phyloP scores from a whole-genome alignment of 306 rosid genomes.

The Hippophae gyantsensis region DNA sequence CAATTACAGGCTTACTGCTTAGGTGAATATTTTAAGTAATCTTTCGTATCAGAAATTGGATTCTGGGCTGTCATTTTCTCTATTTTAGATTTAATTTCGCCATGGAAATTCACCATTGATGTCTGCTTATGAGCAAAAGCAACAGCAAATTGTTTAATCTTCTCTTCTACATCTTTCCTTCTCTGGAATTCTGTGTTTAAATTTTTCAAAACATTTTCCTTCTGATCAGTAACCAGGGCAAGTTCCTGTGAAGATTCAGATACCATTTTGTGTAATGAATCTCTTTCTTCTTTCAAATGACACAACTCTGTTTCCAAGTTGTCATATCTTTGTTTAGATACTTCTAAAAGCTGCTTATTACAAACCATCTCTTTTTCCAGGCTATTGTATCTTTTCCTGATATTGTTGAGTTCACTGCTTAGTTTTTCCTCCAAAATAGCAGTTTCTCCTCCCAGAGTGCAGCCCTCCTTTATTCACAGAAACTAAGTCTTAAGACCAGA shows the following conservation, averaged over 20 bases:
- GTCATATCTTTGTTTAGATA: slow-evolving; percentile 46
- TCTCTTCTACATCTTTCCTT: slow-evolving; percentile 70
- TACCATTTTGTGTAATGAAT: slow-evolving; percentile 40
- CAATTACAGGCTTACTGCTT: not conserved
- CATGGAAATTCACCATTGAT: slow-evolving; percentile 45
- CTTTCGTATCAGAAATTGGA: slow-evolving; percentile 28
- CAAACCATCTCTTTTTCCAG: slow-evolving; percentile 31
- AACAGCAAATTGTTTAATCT: slow-evolving; percentile 50
- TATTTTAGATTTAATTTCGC: slow-evolving; percentile 44
- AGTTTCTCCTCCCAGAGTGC: slow-evolving; percentile 46
- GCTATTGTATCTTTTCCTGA: slow-evolving; percentile 33
- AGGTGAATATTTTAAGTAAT: not conserved
- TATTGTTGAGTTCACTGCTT: slow-evolving; percentile 32
- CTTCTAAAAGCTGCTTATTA: slow-evolving; percentile 41
- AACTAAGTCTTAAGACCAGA: slow-evolving; percentile 22
- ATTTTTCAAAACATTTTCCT: slow-evolving; percentile 58
- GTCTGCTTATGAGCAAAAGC: slow-evolving; percentile 62
- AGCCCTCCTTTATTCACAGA: slow-evolving; percentile 79
- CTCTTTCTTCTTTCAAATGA: slow-evolving; percentile 53
- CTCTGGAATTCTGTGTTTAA: slow-evolving; percentile 48
- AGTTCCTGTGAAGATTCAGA: slow-evolving; percentile 51
- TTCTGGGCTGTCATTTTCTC: slow-evolving; percentile 42
- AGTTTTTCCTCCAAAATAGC: slow-evolving; percentile 39
- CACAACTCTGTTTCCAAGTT: slow-evolving; percentile 51
- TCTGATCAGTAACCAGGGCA: slow-evolving; percentile 37